Percentiles rank a stretch among this genome's conserved stretches.
These are phyloP conservation scores for Naganishia randhawae DNA, from an alignment of 768 basidiomycete species.

Conservation along the genomic window DNA sequence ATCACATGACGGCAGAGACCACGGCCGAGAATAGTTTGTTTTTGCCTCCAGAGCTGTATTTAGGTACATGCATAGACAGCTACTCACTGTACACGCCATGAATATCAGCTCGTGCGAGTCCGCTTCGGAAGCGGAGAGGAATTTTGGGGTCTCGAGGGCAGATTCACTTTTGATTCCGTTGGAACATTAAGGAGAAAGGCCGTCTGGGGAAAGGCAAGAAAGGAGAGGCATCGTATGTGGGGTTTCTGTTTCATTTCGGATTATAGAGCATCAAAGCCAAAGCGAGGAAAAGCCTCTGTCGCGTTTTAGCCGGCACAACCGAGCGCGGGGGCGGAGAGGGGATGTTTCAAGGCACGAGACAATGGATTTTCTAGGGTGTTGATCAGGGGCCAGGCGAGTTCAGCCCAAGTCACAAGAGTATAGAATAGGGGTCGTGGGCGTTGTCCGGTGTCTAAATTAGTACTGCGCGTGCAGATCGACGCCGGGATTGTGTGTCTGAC, in stretches of 20 bases:
- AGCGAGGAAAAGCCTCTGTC: background rate
- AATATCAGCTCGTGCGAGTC: background rate
- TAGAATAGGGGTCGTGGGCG: slow-evolving; percentile 1
- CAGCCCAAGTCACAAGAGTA: slow-evolving; percentile 6
- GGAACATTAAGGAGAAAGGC: slow-evolving; percentile 4
- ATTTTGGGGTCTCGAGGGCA: background rate
- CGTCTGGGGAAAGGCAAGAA: background rate
- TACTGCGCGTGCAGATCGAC: background rate
- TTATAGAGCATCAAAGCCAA: background rate
- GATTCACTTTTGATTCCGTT: background rate
- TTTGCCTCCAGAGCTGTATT: too few species aligned
- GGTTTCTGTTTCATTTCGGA: background rate
- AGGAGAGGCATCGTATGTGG: background rate
- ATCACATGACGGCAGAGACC: background rate
- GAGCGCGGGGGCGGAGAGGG: slow-evolving; percentile 3
- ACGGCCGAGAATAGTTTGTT: too few species aligned
- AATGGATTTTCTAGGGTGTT: slow-evolving; percentile 21
- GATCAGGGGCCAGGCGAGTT: slow-evolving; percentile 5
- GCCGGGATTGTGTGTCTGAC: background rate
- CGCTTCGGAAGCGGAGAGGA: background rate
- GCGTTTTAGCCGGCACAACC: slow-evolving; percentile 16
- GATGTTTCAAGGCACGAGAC: slow-evolving; percentile 18
- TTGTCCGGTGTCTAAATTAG: background rate
- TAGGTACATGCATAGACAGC: too few species aligned
- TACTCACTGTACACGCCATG: too few species aligned